Evolutionary conservation across 139 green algal genomes (phyloP).

Genomic region (Tetraselmis chui): DNA sequence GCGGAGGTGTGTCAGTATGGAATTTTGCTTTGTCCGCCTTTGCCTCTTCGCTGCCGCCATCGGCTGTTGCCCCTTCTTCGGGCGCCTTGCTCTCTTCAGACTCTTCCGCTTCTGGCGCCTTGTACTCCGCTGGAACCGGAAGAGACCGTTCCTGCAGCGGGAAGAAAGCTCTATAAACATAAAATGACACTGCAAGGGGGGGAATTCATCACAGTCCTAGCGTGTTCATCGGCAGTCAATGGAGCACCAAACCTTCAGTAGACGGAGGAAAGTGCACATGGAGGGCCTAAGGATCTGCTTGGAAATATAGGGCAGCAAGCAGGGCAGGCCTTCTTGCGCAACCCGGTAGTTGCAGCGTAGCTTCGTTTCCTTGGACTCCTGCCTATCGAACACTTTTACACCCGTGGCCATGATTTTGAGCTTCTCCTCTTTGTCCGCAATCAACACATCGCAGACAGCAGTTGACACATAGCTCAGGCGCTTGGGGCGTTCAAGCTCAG

Average conservation of each 20-base stretch:
- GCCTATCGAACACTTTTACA: constrained; percentile 88
- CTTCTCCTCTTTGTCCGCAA: constrained; percentile 52
- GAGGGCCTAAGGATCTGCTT: constrained; percentile 40
- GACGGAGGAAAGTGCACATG: constrained; percentile 13
- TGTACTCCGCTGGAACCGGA: background rate
- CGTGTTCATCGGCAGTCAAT: constrained; percentile 41
- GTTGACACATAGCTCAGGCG: constrained; percentile 50
- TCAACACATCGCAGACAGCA: constrained; percentile 51
- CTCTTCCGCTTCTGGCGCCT: background rate
- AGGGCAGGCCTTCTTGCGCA: constrained; percentile 77
- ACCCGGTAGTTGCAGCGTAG: constrained; percentile 73
- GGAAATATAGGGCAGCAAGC: constrained; percentile 71
- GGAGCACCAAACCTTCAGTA: constrained; percentile 30
- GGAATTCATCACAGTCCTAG: background rate
- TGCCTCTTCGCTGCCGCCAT: constrained; percentile 38
- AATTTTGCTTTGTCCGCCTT: constrained; percentile 13
- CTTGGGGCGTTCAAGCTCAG: constrained; percentile 48
- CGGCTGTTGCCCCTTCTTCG: constrained; percentile 18
- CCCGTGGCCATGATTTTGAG: constrained; percentile 72
- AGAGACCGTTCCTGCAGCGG: background rate
- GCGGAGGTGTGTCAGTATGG: background rate
- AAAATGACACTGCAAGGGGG: constrained; percentile 4
- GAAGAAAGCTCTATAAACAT: background rate
- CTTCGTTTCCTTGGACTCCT: constrained; percentile 42
- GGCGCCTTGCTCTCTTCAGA: constrained; percentile 19